Base-by-base conservation (phyloP, 208 protist species). In the Wallacemonas sp. region DNA sequence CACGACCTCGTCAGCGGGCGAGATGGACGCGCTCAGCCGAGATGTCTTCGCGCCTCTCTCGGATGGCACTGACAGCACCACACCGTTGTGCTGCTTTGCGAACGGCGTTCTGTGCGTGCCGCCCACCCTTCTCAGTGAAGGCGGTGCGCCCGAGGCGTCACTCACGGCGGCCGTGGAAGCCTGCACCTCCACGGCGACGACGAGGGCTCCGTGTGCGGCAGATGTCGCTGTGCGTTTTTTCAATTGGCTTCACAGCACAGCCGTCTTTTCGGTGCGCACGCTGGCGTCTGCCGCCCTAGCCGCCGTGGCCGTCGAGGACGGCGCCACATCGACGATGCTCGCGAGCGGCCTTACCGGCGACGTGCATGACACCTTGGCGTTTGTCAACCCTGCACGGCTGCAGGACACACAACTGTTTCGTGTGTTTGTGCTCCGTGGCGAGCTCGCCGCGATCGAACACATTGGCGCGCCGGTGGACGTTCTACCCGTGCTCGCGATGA, bases 401-500 rank as follows among this genome's bases (percentile, higher is more conserved):
- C 32, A 39, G 1, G 16, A 62, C 28, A 76, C 74, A 2, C 70
- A 74, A 16, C 28, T 74, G 28, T 80, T 84, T 50, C 65, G 79
- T 39, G 79, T 39, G 4, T 81, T 84, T 70, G 73, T 84, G n/a
- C 69, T 84, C 39, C 54, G 46, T 39, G 74, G 74, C 14, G 33
- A 70, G 36, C 48, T 84, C 42, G 63, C 59, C 3, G 79, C 52
- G 12, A 42, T 84, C 5, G 79, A 84, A 49, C 74, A 74, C 69
- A 36, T 78, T 54, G 79, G 79, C 14, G 64, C 79, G 26, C 66
- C 80, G 26, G 57, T 73, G 22, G 77, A 84, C 32, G 26, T 75
- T 29, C 25, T 84, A 67, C 54, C 59, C 18, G 25, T 55, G n/a
- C 45, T 84, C n/a, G 65, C 63, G 45, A 45, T 32, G 8, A 20